Percentiles rank a stretch among this genome's conserved stretches.
Evolutionary conservation across 768 basidiomycete species (phyloP).

Genomic region (Mycena latifolia): DNA sequence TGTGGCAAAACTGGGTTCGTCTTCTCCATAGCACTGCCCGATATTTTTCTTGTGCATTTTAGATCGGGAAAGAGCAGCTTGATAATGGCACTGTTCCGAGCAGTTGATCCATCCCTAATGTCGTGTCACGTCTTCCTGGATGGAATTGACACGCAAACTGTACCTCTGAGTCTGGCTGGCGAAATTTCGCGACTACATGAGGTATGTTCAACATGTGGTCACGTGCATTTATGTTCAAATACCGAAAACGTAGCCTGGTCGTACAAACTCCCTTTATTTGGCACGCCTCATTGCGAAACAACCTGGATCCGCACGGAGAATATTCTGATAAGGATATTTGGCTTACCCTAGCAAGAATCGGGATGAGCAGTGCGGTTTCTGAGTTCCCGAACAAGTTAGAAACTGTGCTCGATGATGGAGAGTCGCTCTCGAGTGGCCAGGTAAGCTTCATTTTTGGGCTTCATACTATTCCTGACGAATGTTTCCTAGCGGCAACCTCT

Average conservation of each 20-base stretch:
- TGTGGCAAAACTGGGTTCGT: background rate
- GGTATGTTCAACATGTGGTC: conserved; percentile 3
- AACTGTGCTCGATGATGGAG: conserved; percentile 24
- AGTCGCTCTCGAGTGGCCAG: conserved; percentile 16
- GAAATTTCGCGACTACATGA: conserved; percentile 18
- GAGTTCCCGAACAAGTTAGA: conserved; percentile 28
- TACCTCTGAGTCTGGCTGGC: conserved; percentile 6
- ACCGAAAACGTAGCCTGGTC: conserved; percentile 8
- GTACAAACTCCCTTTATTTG: conserved; percentile 32
- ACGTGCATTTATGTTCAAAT: too few relatives aligned
- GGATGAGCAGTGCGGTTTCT: conserved; percentile 11
- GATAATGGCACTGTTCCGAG: conserved; percentile 28
- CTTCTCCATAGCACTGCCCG: too few relatives aligned
- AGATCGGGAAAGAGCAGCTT: conserved; percentile 27
- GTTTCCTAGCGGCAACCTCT: conserved; percentile 10
- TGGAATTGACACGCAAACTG: conserved; percentile 1
- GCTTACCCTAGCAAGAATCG: conserved; percentile 21
- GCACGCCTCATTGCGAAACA: conserved; percentile 16
- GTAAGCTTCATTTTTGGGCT: background rate
- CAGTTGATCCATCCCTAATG: conserved; percentile 10
- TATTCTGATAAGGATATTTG: conserved; percentile 22
- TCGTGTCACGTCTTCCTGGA: conserved; percentile 13
- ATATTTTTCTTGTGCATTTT: background rate
- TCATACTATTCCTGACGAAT: background rate
- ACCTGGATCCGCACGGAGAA: conserved; percentile 7